Evolutionary conservation across 805 yeast species (phyloP), one percentile per base, ranked within the genome.

Genomic region (Yamadazyma akitaensis): DNA sequence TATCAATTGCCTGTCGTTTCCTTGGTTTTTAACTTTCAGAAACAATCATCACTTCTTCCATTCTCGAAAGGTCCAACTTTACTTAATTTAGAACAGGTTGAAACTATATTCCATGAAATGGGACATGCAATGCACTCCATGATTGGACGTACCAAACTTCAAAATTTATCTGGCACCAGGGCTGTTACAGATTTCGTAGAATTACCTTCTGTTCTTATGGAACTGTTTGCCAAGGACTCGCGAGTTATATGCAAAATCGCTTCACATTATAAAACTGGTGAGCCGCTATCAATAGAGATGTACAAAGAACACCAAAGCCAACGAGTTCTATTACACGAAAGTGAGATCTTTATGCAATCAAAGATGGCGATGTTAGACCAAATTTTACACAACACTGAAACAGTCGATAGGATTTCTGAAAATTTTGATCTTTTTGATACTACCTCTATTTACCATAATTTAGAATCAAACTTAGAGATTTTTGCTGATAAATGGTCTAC

Each of bases 121-220:
- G 99, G 99, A 0, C 99, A 94, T 65, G 98, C 98, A 1, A 86
- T 94, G 80, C 99, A 94, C 63, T 88, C 97, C 2, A 92, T 94
- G 96, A 68, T 94, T 17, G 99, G 98, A 0, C 77, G 92, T 51
- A 94, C 99, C 0, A 75, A 84, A 37, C 68, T 92, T 43, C 99
- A 94, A 62, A 94, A 90, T 62, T 85, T 92, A 8, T 84, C 95
- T 30, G 99, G 99, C 2, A 94, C 99, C 0, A 76, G 99, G 49
- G 92, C 98, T 62, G 86, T 88, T 4, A 88, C 98, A 0, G 99
- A 94, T 63, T 94, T 94, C 68, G 99, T 94, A 14, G 99, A 94
- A 64, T 69, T 94, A 37, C 99, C 99, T 1, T 89, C 97, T 12
- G 92, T 94, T n/a, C 64, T 94, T 46, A 92, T 91, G 96, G 99